Evolutionary conservation across 495 filamentous ascomycete species (phyloP), one percentile per base, ranked within the genome.

Genomic region (Lasiosphaeria hispida): DNA sequence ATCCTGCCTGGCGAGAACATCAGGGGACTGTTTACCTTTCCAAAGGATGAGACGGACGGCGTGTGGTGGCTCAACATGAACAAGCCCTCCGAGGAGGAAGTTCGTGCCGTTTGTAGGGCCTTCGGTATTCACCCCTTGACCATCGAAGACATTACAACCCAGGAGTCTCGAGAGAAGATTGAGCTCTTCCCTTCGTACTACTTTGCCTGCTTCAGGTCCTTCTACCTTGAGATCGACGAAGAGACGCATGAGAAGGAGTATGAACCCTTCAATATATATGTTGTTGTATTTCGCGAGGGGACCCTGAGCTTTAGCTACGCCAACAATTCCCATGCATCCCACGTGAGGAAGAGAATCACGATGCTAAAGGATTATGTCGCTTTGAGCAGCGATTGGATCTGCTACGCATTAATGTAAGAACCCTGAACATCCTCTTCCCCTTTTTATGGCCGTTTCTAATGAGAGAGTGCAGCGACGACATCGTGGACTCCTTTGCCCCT

Each of bases 141-240:
- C 9, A 87, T 88, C 14, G 93, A 98, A 73, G 93, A 98, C 77
- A 96, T 98, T 59, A 83, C 86, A 36, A 94, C 87, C 2, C 91
- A 96, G 68, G 93, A 98, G 76, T 86, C 91, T 13, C 91, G 93
- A 18, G 93, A 98, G 75, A 98, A 98, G 76, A 96, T 98, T 36
- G 94, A 98, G 70, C 84, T 98, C 35, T 98, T 98, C 75, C 87
- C 90, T 30, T 87, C 90, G 45, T 98, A 98, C 77, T 98, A 98
- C 68, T 96, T 98, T 66, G 91, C 96, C 50, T 96, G 89, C 69
- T 98, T 97, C 81, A 86, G 93, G 33, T 95, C 91, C 1, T 98
- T 97, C 72, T 88, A 82, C 58, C 70, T 78, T 3, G 75, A 79
- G 37, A 42, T 75, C 14, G 75, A 78, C 39, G 90, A 92, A 58